Percentiles rank a stretch among this genome's conserved stretches.
Conservation (phyloP, 352 stramenopile genomes). For the Globisporangium ultimum region DNA sequence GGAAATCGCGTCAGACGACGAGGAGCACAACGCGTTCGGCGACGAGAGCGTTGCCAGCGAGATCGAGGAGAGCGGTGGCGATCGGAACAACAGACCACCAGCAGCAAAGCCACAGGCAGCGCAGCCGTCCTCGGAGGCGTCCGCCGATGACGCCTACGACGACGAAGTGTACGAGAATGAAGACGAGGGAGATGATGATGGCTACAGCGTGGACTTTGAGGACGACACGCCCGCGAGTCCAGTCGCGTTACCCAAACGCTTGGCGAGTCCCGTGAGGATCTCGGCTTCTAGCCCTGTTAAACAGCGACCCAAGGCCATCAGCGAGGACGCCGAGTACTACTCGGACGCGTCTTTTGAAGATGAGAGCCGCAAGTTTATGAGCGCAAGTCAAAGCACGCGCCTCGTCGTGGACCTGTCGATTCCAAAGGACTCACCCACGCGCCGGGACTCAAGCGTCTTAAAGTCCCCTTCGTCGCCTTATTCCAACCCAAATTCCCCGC, state of each 20-base stretch:
- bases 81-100: background rate
- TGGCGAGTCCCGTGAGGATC: background rate
- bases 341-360: slow-evolving; percentile 64
- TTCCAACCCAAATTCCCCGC: slow-evolving; percentile 27
- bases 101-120: background rate
- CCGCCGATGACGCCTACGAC: slow-evolving; percentile 12
- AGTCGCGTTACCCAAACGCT: background rate
- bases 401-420: slow-evolving; percentile 66
- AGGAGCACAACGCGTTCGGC: slow-evolving; percentile 20
- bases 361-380: slow-evolving; percentile 52
- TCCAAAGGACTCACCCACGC: slow-evolving; percentile 33
- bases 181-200: slow-evolving; percentile 47
- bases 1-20: slow-evolving; percentile 58
- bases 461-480: slow-evolving; percentile 12
- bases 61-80: slow-evolving; percentile 41
- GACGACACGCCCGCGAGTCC: slow-evolving; percentile 17
- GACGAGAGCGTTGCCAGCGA: slow-evolving; percentile 50
- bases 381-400: slow-evolving; percentile 28
- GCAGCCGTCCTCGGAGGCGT: slow-evolving; percentile 13
- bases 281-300: slow-evolving; percentile 1
- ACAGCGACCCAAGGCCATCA: slow-evolving; percentile 12
- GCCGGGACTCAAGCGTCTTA: background rate
- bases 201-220: slow-evolving; percentile 77
- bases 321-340: slow-evolving; percentile 44
- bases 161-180: slow-evolving; percentile 45